Evolutionary conservation across 306 rosid species (phyloP).

Genomic region (Pterocarpus macrocarpus): DNA sequence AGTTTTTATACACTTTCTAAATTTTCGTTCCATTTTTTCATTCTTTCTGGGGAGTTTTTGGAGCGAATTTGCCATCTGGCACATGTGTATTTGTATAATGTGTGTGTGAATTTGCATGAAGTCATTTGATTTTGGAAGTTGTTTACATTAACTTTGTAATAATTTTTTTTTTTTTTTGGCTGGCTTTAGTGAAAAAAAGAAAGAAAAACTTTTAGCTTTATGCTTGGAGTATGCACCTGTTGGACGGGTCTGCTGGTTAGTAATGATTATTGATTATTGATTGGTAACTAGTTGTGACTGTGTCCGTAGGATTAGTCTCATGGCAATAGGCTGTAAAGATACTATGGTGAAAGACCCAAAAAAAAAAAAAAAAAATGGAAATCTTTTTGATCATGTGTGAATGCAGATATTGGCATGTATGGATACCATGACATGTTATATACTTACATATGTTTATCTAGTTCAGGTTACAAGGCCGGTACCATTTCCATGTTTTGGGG

Average conservation of each 20-base stretch:
- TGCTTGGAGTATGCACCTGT: background rate
- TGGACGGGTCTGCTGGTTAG: too few species aligned
- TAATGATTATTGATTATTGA: background rate
- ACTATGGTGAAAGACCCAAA: background rate
- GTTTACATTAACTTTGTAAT: background rate
- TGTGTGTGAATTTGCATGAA: background rate
- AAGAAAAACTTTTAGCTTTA: background rate
- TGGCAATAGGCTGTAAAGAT: background rate
- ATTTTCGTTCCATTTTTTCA: background rate
- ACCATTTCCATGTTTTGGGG: constrained; percentile 94
- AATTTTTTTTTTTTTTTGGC: too few species aligned
- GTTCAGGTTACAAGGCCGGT: constrained; percentile 84
- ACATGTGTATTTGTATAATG: background rate
- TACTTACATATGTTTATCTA: constrained; percentile 43
- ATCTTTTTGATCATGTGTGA: background rate
- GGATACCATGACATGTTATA: constrained; percentile 27
- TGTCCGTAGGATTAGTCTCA: background rate
- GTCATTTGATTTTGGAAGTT: background rate
- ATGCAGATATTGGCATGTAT: constrained; percentile 2
- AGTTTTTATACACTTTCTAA: too few species aligned
- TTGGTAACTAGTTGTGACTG: background rate
- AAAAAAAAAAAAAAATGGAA: background rate
- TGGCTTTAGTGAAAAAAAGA: too few species aligned
- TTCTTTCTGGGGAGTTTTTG: background rate
- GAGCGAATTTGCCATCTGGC: background rate